Conservation (phyloP, 2,329 filamentous ascomycete species). For the Cordyceps cateniannulata region DNA sequence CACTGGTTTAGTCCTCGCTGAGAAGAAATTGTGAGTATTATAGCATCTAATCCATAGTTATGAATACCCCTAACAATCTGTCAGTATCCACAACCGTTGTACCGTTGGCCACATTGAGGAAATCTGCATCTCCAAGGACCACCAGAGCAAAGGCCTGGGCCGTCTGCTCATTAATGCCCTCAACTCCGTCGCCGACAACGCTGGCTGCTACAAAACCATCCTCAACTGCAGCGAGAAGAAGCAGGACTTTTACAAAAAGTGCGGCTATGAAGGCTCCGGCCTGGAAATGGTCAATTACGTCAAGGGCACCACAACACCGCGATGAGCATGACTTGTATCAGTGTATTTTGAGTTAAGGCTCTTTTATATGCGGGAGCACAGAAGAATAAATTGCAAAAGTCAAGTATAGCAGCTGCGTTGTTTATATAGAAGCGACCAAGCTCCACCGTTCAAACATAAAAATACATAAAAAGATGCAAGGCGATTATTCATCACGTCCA, state of each 20-base stretch:
- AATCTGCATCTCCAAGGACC: conserved; percentile 70
- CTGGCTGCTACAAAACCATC: conserved; percentile 74
- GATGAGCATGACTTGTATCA: background rate
- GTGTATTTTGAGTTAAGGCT: background rate
- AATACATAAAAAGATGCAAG: background rate
- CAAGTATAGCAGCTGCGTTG: background rate
- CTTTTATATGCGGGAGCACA: background rate
- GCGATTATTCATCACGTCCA: conserved; percentile 58
- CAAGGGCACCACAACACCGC: background rate
- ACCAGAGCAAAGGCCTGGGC: conserved; percentile 77
- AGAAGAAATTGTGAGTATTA: conserved; percentile 61
- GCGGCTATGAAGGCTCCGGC: conserved; percentile 18
- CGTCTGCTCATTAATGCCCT: conserved; percentile 70
- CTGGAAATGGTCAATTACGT: conserved; percentile 13
- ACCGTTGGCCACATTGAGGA: conserved; percentile 78
- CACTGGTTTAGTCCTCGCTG: conserved; percentile 69
- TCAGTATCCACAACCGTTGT: conserved; percentile 59
- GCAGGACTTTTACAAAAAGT: conserved; percentile 63
- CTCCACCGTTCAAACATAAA: background rate
- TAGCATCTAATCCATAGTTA: background rate
- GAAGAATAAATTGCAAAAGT: background rate
- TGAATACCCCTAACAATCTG: background rate
- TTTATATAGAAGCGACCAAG: background rate
- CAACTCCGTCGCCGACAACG: conserved; percentile 63
- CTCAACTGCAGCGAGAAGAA: conserved; percentile 74